These are phyloP conservation scores for Fraxinus xanthoxyloides DNA, from an alignment of 305 asterid genomes.

Conservation along the genomic window DNA sequence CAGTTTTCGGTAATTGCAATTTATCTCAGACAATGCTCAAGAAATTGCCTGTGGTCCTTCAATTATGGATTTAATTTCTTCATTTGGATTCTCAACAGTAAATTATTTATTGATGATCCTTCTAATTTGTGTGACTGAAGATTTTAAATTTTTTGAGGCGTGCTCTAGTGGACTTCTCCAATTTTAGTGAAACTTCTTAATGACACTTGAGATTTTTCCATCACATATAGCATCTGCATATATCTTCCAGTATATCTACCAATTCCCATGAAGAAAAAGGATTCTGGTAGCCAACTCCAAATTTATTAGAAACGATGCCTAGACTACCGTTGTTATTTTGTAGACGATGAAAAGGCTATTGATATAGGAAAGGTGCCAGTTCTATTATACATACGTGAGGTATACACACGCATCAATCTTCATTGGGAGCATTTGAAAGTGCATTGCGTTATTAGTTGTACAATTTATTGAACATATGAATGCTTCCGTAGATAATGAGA, in stretches of 20 bases:
- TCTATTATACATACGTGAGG: neutral
- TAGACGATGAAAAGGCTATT: neutral
- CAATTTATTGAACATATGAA: neutral
- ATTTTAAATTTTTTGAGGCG: neutral
- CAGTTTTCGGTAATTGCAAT: neutral
- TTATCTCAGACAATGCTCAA: neutral
- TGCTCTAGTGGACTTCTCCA: neutral
- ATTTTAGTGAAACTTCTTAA: neutral
- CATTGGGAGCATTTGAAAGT: neutral
- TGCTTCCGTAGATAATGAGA: conserved; percentile 14
- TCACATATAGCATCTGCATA: neutral
- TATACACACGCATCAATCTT: neutral
- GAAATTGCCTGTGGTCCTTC: neutral
- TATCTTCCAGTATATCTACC: neutral
- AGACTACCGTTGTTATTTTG: neutral
- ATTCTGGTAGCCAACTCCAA: neutral
- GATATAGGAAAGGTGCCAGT: neutral
- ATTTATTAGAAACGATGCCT: neutral
- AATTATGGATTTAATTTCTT: neutral
- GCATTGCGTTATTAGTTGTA: neutral
- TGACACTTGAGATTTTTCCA: neutral
- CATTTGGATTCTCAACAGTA: neutral
- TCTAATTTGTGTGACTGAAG: neutral
- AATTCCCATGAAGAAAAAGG: neutral
- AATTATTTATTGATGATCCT: neutral